Evolutionary conservation across 1,139 yeast genomes (phyloP), one percentile per base, ranked within the genome.

Genomic region (Saccharomyces hybrid): DNA sequence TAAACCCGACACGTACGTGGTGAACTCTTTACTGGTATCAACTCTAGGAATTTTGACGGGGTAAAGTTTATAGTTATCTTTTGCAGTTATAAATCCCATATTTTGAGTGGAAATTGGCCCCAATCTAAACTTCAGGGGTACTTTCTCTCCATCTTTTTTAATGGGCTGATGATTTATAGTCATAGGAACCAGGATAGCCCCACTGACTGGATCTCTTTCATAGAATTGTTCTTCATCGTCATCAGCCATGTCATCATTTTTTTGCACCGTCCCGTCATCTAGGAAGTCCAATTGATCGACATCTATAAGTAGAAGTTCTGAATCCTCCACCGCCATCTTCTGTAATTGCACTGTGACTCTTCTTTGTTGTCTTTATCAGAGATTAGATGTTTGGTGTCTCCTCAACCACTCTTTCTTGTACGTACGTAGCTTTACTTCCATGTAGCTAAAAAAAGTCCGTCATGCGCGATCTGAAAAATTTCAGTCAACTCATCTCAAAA

Each of bases 61-160:
- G 57, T 71, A 77, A n/a, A 78, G 55, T 48, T 70, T 68, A 3
- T 58, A 61, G 13, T 62, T 58, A n/a, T 70, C 66, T 32, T 65
- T 66, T 31, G 70, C 68, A 1, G 74, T 66, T 25, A 77, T 68
- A 64, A 74, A 75, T 19, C 77, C 74, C 58, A 71, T 69, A 27
- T 77, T 75, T 47, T 73, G 74, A 16, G 69, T 64, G 3, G 73
- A 65, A 16, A 74, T 66, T 2, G 80, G 77, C 52, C 72, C 73
- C 50, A 78, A 55, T 53, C 70, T 68, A 57, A 77, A 78, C 50
- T 73, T 74, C 44, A 80, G 59, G 7, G 72, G 75, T 69, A 27
- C 70, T 52, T 46, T 70, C 57, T 46, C 61, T 48, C 62, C 67
- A 60, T 13, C 58, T 58, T 25, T 67, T 58, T 50, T 70, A 57